These are phyloP conservation scores for Termitomyces eurrhizus DNA, from an alignment of 768 basidiomycete species.

Conservation along the genomic window DNA sequence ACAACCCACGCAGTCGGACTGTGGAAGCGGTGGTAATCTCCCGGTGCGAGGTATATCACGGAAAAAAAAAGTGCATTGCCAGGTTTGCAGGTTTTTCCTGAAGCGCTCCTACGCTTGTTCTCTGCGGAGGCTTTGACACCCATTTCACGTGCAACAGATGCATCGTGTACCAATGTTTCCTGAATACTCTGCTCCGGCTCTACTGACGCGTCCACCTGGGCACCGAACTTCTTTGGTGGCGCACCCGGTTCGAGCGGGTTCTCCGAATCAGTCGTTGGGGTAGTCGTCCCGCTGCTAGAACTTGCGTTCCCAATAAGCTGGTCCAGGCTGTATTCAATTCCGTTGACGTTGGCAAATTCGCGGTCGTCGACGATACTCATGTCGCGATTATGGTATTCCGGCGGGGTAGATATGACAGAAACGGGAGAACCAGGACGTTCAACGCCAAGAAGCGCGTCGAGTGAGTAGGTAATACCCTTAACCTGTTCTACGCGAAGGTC, in stretches of 20 bases:
- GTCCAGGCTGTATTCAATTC: conserved; percentile 92
- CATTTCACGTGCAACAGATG: conserved; percentile 69
- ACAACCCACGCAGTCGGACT: conserved; percentile 96
- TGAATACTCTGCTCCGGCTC: conserved; percentile 46
- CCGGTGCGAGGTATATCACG: conserved; percentile 97
- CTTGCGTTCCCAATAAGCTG: conserved; percentile 65
- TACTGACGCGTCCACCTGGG: conserved; percentile 69
- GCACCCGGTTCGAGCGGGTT: conserved; percentile 27
- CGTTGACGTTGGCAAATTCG: conserved; percentile 95
- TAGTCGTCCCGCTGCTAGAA: conserved; percentile 24
- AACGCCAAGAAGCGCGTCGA: conserved; percentile 88
- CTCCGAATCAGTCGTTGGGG: conserved; percentile 26
- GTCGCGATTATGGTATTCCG: conserved; percentile 40
- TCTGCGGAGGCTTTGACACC: conserved; percentile 42
- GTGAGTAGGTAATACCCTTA: conserved; percentile 95
- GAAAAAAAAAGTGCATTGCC: conserved; percentile 88
- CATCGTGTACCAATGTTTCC: conserved; percentile 62
- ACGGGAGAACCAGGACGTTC: conserved; percentile 47
- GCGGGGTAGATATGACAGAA: conserved; percentile 36
- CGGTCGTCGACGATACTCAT: conserved; percentile 72
- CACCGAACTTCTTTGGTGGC: conserved; percentile 55
- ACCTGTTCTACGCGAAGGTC: conserved; percentile 88
- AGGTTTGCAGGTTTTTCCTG: conserved; percentile 51
- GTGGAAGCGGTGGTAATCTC: conserved; percentile 98
- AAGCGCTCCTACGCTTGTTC: conserved; percentile 28